These are phyloP conservation scores for Rheum nobile DNA, from an alignment of 148 eudicot genomes.

Conservation along the genomic window DNA sequence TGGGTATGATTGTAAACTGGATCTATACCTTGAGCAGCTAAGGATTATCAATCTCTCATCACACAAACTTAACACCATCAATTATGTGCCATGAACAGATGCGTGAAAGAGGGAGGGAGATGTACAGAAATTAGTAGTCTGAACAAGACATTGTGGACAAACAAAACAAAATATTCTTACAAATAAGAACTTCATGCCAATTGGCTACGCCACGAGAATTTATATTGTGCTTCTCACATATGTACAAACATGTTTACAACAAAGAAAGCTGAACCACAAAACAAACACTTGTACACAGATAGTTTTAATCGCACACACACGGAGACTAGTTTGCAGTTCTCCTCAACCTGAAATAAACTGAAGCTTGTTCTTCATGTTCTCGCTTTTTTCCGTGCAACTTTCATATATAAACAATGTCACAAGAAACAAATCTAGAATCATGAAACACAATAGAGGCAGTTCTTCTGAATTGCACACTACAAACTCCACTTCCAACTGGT, in stretches of 20 bases:
- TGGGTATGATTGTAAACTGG: neutral
- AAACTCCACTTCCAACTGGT: neutral
- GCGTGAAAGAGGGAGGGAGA: neutral
- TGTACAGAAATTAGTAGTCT: neutral
- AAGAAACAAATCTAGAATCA: neutral
- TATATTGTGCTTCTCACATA: neutral
- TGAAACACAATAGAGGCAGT: neutral
- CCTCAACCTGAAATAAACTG: neutral
- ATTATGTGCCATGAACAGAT: neutral
- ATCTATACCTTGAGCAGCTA: neutral
- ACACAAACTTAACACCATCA: neutral
- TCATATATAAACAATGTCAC: neutral
- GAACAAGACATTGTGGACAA: neutral
- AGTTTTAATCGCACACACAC: neutral
- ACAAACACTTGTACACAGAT: neutral
- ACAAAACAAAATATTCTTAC: neutral
- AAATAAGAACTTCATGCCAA: neutral
- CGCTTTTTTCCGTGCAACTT: neutral
- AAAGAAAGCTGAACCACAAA: neutral
- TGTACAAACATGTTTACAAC: neutral
- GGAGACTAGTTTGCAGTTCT: neutral
- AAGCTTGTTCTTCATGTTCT: neutral
- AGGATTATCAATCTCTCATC: neutral
- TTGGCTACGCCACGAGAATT: neutral
- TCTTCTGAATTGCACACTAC: neutral